phyloP scores from a whole-genome alignment of 169 alveolate species.

The Cyclospora cayetanensis region DNA sequence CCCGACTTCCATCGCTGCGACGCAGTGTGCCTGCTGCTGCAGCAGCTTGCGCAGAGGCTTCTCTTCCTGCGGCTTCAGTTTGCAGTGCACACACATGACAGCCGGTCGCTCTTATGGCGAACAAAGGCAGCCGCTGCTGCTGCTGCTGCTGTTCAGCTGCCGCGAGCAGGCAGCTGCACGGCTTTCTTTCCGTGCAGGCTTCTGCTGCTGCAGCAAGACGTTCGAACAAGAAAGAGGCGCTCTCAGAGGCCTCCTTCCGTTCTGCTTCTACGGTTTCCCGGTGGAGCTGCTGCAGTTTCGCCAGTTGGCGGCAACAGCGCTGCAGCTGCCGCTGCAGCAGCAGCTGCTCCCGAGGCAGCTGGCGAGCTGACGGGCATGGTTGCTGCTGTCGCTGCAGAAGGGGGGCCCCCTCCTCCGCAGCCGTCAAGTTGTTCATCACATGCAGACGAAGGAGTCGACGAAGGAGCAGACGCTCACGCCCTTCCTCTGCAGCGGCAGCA shows the following conservation, averaged over 20 bases:
- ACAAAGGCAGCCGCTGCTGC: slow-evolving; percentile 14
- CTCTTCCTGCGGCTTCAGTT: not conserved
- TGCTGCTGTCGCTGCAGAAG: not conserved
- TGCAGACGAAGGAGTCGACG: too few species aligned
- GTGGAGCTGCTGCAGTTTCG: slow-evolving; percentile 49
- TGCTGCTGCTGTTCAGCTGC: slow-evolving; percentile 36
- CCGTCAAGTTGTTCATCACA: too few species aligned
- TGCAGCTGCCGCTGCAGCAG: slow-evolving; percentile 34
- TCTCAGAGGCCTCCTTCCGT: not conserved
- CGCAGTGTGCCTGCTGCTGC: slow-evolving; percentile 43
- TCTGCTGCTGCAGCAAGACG: not conserved
- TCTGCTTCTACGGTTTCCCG: slow-evolving; percentile 14
- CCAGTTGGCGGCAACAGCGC: slow-evolving; percentile 13
- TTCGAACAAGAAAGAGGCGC: not conserved
- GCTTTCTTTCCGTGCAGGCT: not conserved
- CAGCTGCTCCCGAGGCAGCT: not conserved
- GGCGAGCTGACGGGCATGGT: too few species aligned
- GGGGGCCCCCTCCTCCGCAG: too few species aligned
- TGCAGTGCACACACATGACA: not conserved
- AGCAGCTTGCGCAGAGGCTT: slow-evolving; percentile 4
- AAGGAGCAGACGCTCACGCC: too few species aligned
- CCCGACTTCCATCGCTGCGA: not conserved
- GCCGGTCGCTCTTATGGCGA: not conserved
- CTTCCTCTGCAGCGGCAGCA: too few species aligned
- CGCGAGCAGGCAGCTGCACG: not conserved